Percentiles rank a stretch among this genome's conserved stretches.
phyloP scores from a whole-genome alignment of 164 flowering plant species.

The Vitis vinifera region DNA sequence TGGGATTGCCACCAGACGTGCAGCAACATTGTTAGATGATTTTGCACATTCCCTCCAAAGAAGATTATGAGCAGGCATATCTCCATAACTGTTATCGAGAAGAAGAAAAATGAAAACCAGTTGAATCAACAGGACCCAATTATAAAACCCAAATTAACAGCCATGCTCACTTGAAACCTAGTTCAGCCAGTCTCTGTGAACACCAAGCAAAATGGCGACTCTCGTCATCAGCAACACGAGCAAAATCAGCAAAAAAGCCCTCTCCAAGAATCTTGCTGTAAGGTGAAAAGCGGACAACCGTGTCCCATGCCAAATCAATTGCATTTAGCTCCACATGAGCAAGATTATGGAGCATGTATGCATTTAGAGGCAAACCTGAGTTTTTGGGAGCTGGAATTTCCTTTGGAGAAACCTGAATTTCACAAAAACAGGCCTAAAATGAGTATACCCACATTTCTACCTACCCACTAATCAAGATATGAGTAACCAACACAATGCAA shows the following conservation, averaged over 20 bases:
- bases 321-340: slow-evolving; percentile 99
- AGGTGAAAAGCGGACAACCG: slow-evolving; percentile 93
- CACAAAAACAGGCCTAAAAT: not conserved
- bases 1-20: slow-evolving; percentile 88
- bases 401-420: slow-evolving; percentile 77
- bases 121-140: slow-evolving; percentile 1
- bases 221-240: slow-evolving; percentile 98
- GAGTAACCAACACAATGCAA: not conserved
- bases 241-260: slow-evolving; percentile 88
- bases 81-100: slow-evolving; percentile 65
- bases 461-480: not conserved
- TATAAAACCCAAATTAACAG: slow-evolving; percentile 2
- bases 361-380: slow-evolving; percentile 90
- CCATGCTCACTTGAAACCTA: slow-evolving; percentile 75
- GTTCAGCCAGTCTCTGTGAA: slow-evolving; percentile 85
- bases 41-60: slow-evolving; percentile 97
- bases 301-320: slow-evolving; percentile 98
- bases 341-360: slow-evolving; percentile 92
- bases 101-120: not conserved
- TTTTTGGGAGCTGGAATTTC: slow-evolving; percentile 86
- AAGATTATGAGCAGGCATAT: slow-evolving; percentile 95
- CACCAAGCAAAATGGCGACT: slow-evolving; percentile 98
- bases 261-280: slow-evolving; percentile 66
- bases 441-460: not conserved
- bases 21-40: slow-evolving; percentile 81